A percentile compares a stretch with the other conserved stretches of the same genome.
These are phyloP conservation scores for Massariosphaeria phaeospora DNA, from an alignment of 495 filamentous ascomycete species.

Conservation along the genomic window DNA sequence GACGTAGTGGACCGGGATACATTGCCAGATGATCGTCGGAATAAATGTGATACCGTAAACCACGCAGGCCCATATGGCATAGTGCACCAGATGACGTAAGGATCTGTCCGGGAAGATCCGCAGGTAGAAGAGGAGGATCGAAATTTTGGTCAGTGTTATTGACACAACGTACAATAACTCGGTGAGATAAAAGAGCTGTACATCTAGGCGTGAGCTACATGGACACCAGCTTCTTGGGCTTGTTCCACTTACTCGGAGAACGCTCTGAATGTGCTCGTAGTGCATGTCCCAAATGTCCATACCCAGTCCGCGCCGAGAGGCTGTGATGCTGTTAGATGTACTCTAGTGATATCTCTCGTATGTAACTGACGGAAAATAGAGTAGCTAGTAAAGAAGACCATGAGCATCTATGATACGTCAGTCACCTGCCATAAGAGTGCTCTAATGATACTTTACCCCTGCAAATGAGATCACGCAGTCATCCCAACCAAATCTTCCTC, in stretches of 20 bases:
- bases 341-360: too few relatives aligned
- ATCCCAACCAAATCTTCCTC: slow-evolving; percentile 24
- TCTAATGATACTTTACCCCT: slow-evolving; percentile 12
- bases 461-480: slow-evolving; percentile 25
- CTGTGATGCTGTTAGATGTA: too few relatives aligned
- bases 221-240: too few relatives aligned
- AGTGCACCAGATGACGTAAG: background rate
- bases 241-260: too few relatives aligned
- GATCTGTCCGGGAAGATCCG: background rate
- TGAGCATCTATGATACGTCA: slow-evolving; percentile 14
- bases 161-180: background rate
- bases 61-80: background rate
- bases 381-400: slow-evolving; percentile 16
- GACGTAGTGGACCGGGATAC: slow-evolving; percentile 38
- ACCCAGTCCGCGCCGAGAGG: too few relatives aligned
- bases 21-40: slow-evolving; percentile 43
- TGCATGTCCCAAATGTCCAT: too few relatives aligned
- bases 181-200: too few relatives aligned
- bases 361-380: slow-evolving; percentile 22
- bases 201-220: too few relatives aligned
- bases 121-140: background rate
- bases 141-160: too few relatives aligned
- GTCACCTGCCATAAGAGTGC: background rate
- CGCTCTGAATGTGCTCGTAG: too few relatives aligned
- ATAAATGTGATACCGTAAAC: slow-evolving; percentile 30